Percentiles rank a stretch among this genome's conserved stretches.
Evolutionary conservation across 257 asterid genomes (phyloP).

Genomic region (Nyctanthes arbortristis): DNA sequence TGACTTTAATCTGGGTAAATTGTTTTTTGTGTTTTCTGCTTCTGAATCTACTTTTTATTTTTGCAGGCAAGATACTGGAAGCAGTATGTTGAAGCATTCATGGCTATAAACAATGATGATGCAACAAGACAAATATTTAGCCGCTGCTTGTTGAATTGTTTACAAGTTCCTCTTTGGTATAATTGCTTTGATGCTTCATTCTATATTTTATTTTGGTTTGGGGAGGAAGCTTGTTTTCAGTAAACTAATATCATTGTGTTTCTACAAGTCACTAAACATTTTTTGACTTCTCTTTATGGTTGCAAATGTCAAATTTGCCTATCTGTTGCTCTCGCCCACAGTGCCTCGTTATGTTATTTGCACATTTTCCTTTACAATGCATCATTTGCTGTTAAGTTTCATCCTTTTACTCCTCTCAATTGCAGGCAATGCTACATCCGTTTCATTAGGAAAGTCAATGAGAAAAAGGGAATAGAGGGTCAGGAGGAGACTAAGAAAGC

Average conservation of each 20-base stretch:
- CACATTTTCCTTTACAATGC: background rate
- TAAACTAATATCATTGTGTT: background rate
- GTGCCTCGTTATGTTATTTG: background rate
- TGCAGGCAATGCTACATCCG: constrained; percentile 97
- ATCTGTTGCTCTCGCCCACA: background rate
- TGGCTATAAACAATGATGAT: constrained; percentile 89
- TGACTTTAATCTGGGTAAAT: background rate
- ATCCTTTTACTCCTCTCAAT: constrained; percentile 12
- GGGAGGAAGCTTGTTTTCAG: background rate
- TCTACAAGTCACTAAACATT: background rate
- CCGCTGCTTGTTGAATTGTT: constrained; percentile 88
- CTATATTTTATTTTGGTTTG: constrained; percentile 9
- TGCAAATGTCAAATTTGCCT: background rate
- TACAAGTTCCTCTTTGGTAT: constrained; percentile 94
- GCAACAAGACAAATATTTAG: constrained; percentile 84
- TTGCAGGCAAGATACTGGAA: constrained; percentile 90
- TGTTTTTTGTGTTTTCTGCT: background rate
- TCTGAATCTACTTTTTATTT: constrained; percentile 22
- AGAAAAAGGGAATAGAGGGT: constrained; percentile 82
- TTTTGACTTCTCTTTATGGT: background rate
- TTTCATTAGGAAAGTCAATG: constrained; percentile 83
- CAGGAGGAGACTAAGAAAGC: constrained; percentile 96
- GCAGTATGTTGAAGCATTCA: constrained; percentile 91
- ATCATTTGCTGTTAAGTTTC: constrained; percentile 12
- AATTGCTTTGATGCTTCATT: background rate